Percentiles rank a stretch among this genome's conserved stretches.
Conservation (phyloP, 2,329 filamentous ascomycete species). For the Penicillium sp. region DNA sequence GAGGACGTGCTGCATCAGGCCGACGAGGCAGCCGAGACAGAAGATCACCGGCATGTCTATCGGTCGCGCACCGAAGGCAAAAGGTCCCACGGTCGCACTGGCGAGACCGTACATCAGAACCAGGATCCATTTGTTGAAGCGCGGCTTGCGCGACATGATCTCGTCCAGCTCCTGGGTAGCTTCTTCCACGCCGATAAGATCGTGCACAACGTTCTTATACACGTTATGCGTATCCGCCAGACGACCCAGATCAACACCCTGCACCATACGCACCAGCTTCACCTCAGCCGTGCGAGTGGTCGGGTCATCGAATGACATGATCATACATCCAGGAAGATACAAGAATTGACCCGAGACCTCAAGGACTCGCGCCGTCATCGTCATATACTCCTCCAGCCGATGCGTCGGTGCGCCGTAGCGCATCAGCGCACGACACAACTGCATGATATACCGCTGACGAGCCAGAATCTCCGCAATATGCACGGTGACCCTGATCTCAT, state of each 20-base stretch:
- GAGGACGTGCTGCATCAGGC: slow-evolving; percentile 73
- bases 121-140: slow-evolving; percentile 57
- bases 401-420: slow-evolving; percentile 90
- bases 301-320: slow-evolving; percentile 76
- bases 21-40: slow-evolving; percentile 72
- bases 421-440: slow-evolving; percentile 87
- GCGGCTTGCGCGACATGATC: slow-evolving; percentile 61
- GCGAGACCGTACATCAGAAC: slow-evolving; percentile 76
- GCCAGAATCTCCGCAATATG: slow-evolving; percentile 71
- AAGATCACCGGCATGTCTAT: slow-evolving; percentile 82
- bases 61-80: slow-evolving; percentile 75
- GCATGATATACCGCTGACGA: slow-evolving; percentile 81
- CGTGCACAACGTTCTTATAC: slow-evolving; percentile 54
- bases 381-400: slow-evolving; percentile 87
- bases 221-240: slow-evolving; percentile 50
- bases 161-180: slow-evolving; percentile 49
- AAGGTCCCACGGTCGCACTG: slow-evolving; percentile 74
- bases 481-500: slow-evolving; percentile 62
- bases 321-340: slow-evolving; percentile 93
- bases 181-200: slow-evolving; percentile 51
- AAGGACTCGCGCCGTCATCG: slow-evolving; percentile 82
- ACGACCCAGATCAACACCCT: slow-evolving; percentile 50
- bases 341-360: slow-evolving; percentile 89
- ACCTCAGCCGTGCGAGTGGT: slow-evolving; percentile 53
- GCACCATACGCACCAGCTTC: slow-evolving; percentile 47